Evolutionary conservation across 768 basidiomycete genomes (phyloP).

Genomic region (Rhizopogon roseolus): DNA sequence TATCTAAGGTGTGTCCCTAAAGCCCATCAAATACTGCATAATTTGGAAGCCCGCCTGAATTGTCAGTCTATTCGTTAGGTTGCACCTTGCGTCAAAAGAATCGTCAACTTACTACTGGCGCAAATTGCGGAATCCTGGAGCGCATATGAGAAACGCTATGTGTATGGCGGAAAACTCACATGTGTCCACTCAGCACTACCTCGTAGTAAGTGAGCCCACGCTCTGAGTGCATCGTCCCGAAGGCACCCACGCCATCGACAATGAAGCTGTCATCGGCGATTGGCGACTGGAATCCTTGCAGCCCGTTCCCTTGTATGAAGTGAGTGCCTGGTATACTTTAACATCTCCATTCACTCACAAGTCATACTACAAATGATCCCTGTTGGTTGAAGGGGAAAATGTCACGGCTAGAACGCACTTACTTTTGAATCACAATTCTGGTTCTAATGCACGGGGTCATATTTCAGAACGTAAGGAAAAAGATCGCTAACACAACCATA

Average conservation of each 20-base stretch:
- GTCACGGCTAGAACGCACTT: neutral
- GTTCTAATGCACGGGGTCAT: constrained; percentile 26
- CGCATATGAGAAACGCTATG: neutral
- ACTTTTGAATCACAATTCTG: constrained; percentile 34
- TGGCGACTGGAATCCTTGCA: constrained; percentile 72
- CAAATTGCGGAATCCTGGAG: constrained; percentile 50
- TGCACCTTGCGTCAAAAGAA: neutral
- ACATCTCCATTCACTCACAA: neutral
- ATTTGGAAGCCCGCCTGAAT: constrained; percentile 56
- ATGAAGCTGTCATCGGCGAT: constrained; percentile 63
- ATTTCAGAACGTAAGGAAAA: neutral
- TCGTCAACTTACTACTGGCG: constrained; percentile 44
- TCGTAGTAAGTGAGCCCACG: constrained; percentile 66
- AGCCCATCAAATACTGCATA: constrained; percentile 60
- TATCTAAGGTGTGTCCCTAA: constrained; percentile 40
- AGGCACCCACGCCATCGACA: constrained; percentile 64
- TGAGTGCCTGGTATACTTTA: neutral
- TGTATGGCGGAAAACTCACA: constrained; percentile 26
- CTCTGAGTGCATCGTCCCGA: constrained; percentile 62
- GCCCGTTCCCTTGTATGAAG: neutral
- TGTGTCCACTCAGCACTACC: constrained; percentile 66
- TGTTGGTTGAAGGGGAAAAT: neutral
- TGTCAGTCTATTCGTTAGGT: neutral
- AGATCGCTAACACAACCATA: constrained; percentile 13
- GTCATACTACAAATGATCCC: neutral